Evolutionary conservation across 495 filamentous ascomycete genomes (phyloP).

Genomic region (Penicillium crystallinum): DNA sequence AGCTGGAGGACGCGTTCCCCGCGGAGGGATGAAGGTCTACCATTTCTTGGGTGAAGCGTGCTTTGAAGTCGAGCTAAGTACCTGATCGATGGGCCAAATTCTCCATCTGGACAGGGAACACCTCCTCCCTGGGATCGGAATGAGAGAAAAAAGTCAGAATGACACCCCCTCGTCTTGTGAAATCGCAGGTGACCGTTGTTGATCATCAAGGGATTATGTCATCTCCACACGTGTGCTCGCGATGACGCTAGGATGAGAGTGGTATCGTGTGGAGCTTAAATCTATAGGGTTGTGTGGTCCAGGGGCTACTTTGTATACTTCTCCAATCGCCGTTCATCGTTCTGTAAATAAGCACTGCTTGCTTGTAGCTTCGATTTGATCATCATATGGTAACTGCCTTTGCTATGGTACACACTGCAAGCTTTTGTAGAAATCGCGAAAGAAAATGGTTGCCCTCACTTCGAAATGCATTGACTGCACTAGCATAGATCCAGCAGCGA

Average conservation of each 20-base stretch:
- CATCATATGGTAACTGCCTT: not conserved
- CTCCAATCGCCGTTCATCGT: not conserved
- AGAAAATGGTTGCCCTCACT: not conserved
- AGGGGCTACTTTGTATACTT: no score
- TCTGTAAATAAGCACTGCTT: not conserved
- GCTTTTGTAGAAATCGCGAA: not conserved
- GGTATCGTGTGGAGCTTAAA: not conserved
- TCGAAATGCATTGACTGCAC: not conserved
- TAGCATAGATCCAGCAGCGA: not conserved
- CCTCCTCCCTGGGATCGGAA: not conserved
- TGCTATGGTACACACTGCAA: not conserved
- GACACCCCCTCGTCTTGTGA: not conserved
- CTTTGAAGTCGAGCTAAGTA: not conserved
- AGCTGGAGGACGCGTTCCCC: conserved; percentile 26
- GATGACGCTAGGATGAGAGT: not conserved
- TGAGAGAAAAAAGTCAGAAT: not conserved
- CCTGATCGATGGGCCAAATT: not conserved
- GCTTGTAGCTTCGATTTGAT: not conserved
- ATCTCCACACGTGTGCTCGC: not conserved
- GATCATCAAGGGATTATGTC: conserved; percentile 4
- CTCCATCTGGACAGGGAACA: not conserved
- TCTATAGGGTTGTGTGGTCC: not conserved
- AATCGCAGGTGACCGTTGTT: conserved; percentile 4
- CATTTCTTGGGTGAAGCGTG: conserved; percentile 15
- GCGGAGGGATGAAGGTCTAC: conserved; percentile 22